phyloP scores from a whole-genome alignment of 2,329 filamentous ascomycete genomes.

The Fusarium torulosum region DNA sequence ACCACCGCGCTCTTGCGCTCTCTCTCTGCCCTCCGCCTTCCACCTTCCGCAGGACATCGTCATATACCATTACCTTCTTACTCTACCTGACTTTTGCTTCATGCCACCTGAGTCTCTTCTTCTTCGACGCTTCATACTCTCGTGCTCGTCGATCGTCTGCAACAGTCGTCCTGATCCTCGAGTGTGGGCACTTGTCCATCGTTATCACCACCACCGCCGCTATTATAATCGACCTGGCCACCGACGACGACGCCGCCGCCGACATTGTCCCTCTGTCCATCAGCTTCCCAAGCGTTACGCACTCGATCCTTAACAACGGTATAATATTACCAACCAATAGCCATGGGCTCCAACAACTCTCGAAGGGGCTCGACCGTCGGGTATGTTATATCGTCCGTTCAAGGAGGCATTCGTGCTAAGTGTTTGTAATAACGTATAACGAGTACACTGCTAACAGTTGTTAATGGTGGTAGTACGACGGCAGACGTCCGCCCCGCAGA shows the following conservation, averaged over 20 bases:
- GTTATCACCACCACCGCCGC: not conserved
- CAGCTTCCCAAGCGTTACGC: not conserved
- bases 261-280: not conserved
- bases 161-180: not conserved
- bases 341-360: constrained; percentile 27
- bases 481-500: constrained; percentile 9
- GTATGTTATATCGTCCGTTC: constrained; percentile 20
- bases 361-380: constrained; percentile 24
- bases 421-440: not conserved
- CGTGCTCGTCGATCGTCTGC: constrained; percentile 18
- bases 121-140: not conserved
- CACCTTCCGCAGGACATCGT: not conserved
- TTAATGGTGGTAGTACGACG: constrained; percentile 5
- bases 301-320: not conserved
- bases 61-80: not conserved
- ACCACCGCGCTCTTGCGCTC: not conserved
- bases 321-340: not conserved
- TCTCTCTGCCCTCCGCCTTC: not conserved
- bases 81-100: not conserved
- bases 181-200: not conserved
- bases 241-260: not conserved
- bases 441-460: constrained; percentile 19
- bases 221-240: too few species aligned
- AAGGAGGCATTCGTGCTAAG: not conserved
- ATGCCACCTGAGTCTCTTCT: constrained; percentile 1